These are phyloP conservation scores for Solanum rostratum DNA, from an alignment of 257 asterid genomes.

Conservation along the genomic window DNA sequence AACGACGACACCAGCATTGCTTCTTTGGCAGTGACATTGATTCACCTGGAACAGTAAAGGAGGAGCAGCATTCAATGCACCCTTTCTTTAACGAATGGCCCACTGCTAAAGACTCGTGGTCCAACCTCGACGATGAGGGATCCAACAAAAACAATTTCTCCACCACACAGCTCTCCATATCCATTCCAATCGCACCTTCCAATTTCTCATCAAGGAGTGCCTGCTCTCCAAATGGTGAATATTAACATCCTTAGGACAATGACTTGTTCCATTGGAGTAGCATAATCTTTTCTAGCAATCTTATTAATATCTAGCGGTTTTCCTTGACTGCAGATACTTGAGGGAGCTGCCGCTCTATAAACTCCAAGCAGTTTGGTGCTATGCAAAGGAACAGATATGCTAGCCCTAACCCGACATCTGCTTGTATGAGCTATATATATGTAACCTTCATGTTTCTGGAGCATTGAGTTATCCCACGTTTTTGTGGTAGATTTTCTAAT, in stretches of 20 bases:
- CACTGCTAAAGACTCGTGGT: slow-evolving; percentile 71
- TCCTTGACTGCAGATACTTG: slow-evolving; percentile 34
- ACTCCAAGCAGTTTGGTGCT: slow-evolving; percentile 3
- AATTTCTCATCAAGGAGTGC: slow-evolving; percentile 47
- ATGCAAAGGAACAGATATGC: background rate
- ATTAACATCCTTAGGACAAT: background rate
- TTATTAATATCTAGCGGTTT: background rate
- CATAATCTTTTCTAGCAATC: background rate
- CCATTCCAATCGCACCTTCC: slow-evolving; percentile 54
- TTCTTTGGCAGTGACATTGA: slow-evolving; percentile 47
- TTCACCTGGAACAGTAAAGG: slow-evolving; percentile 40
- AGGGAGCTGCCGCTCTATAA: slow-evolving; percentile 15
- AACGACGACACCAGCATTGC: slow-evolving; percentile 60
- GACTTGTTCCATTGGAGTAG: background rate
- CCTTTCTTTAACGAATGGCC: slow-evolving; percentile 94
- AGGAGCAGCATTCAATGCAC: slow-evolving; percentile 62
- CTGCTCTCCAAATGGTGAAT: slow-evolving; percentile 59
- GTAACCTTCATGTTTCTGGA: background rate
- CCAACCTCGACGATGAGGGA: slow-evolving; percentile 49
- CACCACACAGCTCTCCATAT: slow-evolving; percentile 76
- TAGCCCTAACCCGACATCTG: background rate
- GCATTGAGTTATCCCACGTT: background rate
- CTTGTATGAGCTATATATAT: background rate
- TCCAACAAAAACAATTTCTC: slow-evolving; percentile 48
- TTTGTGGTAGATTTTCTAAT: background rate